Evolutionary conservation across 2,329 filamentous ascomycete species (phyloP).

Genomic region (Fusarium oligoseptatum): DNA sequence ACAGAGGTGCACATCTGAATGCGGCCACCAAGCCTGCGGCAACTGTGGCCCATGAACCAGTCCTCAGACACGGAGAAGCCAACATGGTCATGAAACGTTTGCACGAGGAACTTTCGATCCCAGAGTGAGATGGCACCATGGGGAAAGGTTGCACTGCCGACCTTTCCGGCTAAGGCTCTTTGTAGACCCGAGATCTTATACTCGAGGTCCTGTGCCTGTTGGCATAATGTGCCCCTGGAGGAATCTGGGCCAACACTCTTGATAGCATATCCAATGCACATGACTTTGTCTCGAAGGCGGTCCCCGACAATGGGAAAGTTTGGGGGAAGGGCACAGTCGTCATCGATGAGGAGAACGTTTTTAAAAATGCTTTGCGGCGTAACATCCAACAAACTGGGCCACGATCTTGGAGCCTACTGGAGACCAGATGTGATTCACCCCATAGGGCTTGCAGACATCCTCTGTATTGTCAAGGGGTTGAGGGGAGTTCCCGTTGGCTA

Average conservation of each 20-base stretch:
- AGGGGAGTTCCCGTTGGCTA: conserved; percentile 28
- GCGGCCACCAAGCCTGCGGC: conserved; percentile 12
- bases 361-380: conserved; percentile 13
- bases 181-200: conserved; percentile 27
- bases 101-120: conserved; percentile 19
- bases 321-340: conserved; percentile 18
- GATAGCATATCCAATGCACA: conserved; percentile 25
- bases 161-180: conserved; percentile 4
- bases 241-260: conserved; percentile 26
- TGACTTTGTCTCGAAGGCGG: conserved; percentile 11
- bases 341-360: conserved; percentile 24
- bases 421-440: conserved; percentile 24
- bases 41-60: conserved; percentile 27
- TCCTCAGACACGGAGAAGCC: conserved; percentile 26
- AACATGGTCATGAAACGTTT: conserved; percentile 21
- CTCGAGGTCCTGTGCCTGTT: conserved; percentile 28
- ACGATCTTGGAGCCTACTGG: conserved; percentile 29
- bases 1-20: conserved; percentile 28
- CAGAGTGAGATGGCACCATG: conserved; percentile 26
- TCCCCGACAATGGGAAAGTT: conserved; percentile 22
- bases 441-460: conserved; percentile 15
- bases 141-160: conserved; percentile 21
- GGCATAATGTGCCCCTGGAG: conserved; percentile 13
- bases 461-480: conserved; percentile 22
- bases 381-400: conserved; percentile 23